A percentile compares a stretch with the other conserved stretches of the same genome.
Evolutionary conservation across 2,329 filamentous ascomycete genomes (phyloP).

Genomic region (Sclerotinia glacialis): DNA sequence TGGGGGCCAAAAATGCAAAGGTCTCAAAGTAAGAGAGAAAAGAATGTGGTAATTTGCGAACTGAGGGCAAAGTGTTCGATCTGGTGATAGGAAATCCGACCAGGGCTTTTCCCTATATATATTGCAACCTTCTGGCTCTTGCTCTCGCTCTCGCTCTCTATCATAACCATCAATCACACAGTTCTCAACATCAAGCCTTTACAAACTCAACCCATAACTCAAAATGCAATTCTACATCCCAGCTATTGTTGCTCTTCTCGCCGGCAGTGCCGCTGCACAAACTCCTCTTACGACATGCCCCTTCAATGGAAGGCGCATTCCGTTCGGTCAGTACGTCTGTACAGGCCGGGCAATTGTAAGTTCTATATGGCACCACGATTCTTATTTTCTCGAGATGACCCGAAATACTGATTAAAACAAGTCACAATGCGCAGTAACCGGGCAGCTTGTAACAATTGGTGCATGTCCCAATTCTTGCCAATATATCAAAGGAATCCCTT

Average conservation of each 20-base stretch:
- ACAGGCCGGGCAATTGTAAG: background rate
- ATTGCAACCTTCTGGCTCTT: background rate
- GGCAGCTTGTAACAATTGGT: background rate
- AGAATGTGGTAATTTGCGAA: too few species aligned
- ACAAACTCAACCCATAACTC: background rate
- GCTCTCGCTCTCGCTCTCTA: too few species aligned
- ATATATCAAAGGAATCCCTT: background rate
- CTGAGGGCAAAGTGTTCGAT: too few species aligned
- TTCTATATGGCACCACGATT: background rate
- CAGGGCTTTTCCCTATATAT: background rate
- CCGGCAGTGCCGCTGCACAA: background rate
- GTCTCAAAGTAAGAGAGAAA: too few species aligned
- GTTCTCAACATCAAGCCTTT: background rate
- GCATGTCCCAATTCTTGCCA: background rate
- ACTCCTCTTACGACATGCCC: background rate
- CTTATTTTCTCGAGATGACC: background rate
- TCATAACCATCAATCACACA: background rate
- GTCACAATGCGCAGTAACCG: conserved; percentile 4
- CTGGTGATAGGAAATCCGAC: too few species aligned
- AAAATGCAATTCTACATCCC: conserved; percentile 6
- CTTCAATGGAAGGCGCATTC: background rate
- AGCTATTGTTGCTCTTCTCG: background rate
- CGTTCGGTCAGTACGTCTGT: background rate
- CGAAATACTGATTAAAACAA: background rate
- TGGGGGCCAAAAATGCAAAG: background rate